Conservation (phyloP, 257 asterid genomes). For the Salvia miltiorrhiza region DNA sequence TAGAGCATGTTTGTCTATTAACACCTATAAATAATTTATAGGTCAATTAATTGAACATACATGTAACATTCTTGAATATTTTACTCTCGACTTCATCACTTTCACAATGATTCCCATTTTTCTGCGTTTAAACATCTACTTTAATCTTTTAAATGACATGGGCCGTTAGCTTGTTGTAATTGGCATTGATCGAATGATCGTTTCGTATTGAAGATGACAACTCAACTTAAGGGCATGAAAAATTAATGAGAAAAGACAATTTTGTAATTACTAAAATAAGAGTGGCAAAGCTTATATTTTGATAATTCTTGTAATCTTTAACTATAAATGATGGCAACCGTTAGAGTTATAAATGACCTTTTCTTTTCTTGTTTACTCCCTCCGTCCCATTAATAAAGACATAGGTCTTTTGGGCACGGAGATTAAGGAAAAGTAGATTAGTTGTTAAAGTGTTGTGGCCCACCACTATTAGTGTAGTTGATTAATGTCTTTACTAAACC, state of each 20-base stretch:
- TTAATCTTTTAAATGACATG: neutral
- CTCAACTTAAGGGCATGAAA: conserved; percentile 6
- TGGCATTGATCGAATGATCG: neutral
- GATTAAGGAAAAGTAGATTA: too few relatives aligned
- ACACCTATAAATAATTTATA: too few relatives aligned
- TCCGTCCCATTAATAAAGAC: too few relatives aligned
- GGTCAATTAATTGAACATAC: too few relatives aligned
- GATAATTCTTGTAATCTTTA: neutral
- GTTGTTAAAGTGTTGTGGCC: too few relatives aligned
- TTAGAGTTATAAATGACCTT: neutral
- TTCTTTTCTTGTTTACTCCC: too few relatives aligned
- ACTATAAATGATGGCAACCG: neutral
- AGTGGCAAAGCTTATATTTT: conserved; percentile 5
- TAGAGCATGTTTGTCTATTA: too few relatives aligned
- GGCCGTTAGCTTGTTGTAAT: neutral
- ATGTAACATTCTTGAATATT: conserved; percentile 22
- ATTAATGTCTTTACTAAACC: too few relatives aligned
- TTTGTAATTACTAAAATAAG: neutral
- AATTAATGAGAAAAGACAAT: conserved; percentile 10
- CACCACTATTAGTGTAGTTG: too few relatives aligned
- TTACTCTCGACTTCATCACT: neutral
- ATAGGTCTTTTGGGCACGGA: too few relatives aligned
- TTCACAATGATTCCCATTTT: neutral
- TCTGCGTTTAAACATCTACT: neutral
- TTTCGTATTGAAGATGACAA: conserved; percentile 3